Evolutionary conservation across 805 yeast species (phyloP), one percentile per base, ranked within the genome.

Genomic region (Blastobotrys robertii): DNA sequence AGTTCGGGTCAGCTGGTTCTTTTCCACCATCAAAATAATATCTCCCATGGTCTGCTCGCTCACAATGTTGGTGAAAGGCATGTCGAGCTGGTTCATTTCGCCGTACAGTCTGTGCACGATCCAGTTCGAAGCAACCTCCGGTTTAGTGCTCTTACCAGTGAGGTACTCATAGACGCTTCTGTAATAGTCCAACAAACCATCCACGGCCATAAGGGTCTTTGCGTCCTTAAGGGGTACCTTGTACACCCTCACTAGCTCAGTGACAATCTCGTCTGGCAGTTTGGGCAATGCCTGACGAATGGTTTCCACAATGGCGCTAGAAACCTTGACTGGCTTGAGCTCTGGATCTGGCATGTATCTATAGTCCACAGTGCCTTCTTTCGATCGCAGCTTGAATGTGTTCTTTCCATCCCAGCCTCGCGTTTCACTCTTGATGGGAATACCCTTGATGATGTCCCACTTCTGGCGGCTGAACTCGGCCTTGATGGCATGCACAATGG

Each of bases 301-400:
- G 1, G 70, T 66, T 0, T 63, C 51, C 0, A 72, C 54, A 3
- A 80, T 70, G 0, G 57, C 56, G 1, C 62, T 44, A 32, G 72
- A 65, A 2, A 90, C 58, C 11, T 54, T 46, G 3, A 88, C 62
- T 1, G 64, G 60, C 0, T 92, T 87, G 28, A 92, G 64, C 59
- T 92, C 98, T 1, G 94, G 84, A 59, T 92, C 98, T 0, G 97
- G 96, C 72, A 90, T 81, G 57, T 87, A 92, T 53, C 97, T 68
- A 62, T 92, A 92, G 60, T 92, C 98, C 9, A 84, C 72, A 0
- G 84, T 74, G 33, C 75, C 74, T 58, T 90, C 97, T 55, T 92
- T 92, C 3, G 75, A 68, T 56, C 98, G 74, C 39, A 82, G 63
- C 39, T 73, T 69, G 37, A 72, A 67, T 0, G 97, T 90, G 34